These are phyloP conservation scores for Exserohilum turcica DNA, from an alignment of 2,329 filamentous ascomycete genomes.

Conservation along the genomic window DNA sequence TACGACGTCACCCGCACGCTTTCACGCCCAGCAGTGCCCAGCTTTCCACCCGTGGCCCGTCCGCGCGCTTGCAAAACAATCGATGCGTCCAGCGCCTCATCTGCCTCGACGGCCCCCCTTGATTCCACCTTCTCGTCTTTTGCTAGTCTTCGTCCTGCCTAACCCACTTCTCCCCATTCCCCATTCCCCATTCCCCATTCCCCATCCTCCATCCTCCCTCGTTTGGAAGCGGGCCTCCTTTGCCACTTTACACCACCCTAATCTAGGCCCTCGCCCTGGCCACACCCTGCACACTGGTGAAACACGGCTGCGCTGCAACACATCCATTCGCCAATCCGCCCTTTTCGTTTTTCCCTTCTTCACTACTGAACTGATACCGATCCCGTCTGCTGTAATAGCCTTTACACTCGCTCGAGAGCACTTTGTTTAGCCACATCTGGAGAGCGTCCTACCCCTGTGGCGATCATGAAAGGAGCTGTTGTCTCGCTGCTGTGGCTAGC, in stretches of 20 bases:
- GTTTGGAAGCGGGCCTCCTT: not conserved
- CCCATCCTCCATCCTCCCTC: not conserved
- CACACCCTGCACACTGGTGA: not conserved
- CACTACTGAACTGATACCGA: not conserved
- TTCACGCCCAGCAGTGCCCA: constrained; percentile 3
- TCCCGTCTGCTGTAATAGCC: not conserved
- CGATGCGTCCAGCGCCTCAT: constrained; percentile 5
- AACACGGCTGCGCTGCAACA: constrained; percentile 4
- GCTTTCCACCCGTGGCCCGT: constrained; percentile 12
- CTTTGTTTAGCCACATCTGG: not conserved
- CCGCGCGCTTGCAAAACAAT: constrained; percentile 14
- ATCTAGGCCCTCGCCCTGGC: not conserved
- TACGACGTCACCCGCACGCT: constrained; percentile 29
- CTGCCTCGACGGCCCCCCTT: not conserved
- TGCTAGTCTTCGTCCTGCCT: not conserved
- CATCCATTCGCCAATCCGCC: not conserved
- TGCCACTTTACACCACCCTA: not conserved
- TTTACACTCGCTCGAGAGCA: not conserved
- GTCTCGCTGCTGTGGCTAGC: constrained; percentile 33
- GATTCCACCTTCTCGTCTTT: not conserved
- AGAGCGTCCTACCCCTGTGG: constrained; percentile 9
- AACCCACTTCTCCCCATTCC: not conserved
- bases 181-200: too few species aligned
- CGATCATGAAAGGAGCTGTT: constrained; percentile 30
- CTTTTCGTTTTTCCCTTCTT: not conserved